Percentiles rank a stretch among this genome's conserved stretches.
Conservation (phyloP, 306 rosid species). For the Lathyrus aphaca region DNA sequence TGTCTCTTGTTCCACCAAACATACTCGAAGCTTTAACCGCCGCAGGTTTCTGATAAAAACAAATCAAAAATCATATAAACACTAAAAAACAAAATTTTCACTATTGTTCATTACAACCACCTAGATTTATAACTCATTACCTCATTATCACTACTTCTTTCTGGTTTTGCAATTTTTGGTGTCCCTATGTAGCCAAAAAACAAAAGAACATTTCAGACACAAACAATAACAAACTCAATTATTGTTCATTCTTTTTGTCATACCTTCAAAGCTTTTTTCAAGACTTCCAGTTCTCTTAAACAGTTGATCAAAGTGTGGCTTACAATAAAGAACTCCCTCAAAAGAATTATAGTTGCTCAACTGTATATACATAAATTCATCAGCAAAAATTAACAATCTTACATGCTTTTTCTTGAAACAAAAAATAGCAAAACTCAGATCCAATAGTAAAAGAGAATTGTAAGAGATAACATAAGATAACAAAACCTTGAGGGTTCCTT, state of each 20-base stretch:
- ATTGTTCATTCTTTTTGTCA: slow-evolving; percentile 10
- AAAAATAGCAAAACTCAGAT: slow-evolving; percentile 29
- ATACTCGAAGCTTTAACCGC: slow-evolving; percentile 67
- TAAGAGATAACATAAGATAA: neutral
- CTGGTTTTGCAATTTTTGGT: slow-evolving; percentile 88
- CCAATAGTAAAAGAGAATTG: slow-evolving; percentile 37
- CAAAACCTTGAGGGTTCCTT: slow-evolving; percentile 94
- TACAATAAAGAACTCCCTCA: slow-evolving; percentile 97
- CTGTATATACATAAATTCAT: slow-evolving; percentile 52
- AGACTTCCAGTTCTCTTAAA: slow-evolving; percentile 99
- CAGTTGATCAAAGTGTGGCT: slow-evolving; percentile 92
- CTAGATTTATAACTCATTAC: slow-evolving; percentile 47
- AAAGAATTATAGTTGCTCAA: slow-evolving; percentile 98
- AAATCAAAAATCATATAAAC: slow-evolving; percentile 33
- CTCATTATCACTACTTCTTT: slow-evolving; percentile 65
- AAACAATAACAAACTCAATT: slow-evolving; percentile 23
- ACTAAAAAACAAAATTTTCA: slow-evolving; percentile 13
- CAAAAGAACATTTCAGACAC: slow-evolving; percentile 26
- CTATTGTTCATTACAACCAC: slow-evolving; percentile 13
- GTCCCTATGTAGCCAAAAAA: slow-evolving; percentile 62
- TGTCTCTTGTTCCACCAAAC: slow-evolving; percentile 98
- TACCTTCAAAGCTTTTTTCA: slow-evolving; percentile 97
- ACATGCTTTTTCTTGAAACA: too few relatives aligned
- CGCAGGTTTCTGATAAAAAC: slow-evolving; percentile 67
- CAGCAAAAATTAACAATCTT: slow-evolving; percentile 22